phyloP scores from a whole-genome alignment of 1,139 yeast species.

The Pichia inconspicua region DNA sequence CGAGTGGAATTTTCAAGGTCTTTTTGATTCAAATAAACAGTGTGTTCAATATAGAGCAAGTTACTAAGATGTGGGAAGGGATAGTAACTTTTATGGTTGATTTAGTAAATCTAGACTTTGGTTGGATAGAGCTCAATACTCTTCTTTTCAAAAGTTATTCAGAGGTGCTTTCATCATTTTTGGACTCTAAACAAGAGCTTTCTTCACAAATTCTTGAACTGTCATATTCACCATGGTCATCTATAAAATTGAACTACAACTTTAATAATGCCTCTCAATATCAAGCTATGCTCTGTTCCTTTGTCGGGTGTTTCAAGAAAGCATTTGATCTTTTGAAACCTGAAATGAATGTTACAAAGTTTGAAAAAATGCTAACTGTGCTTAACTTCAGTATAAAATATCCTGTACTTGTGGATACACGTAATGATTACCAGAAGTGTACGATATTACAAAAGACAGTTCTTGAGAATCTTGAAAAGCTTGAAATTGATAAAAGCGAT shows the following conservation, averaged over 20 bases:
- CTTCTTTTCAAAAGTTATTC: constrained; percentile 46
- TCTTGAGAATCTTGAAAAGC: constrained; percentile 34
- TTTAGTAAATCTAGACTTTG: constrained; percentile 30
- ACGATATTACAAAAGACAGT: constrained; percentile 50
- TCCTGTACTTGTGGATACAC: constrained; percentile 51
- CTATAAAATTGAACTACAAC: constrained; percentile 52
- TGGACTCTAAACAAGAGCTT: constrained; percentile 12
- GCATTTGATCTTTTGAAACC: constrained; percentile 34
- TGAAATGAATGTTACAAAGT: constrained; percentile 29
- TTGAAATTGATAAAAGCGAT: constrained; percentile 25
- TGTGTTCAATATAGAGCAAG: neutral
- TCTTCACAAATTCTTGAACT: constrained; percentile 34
- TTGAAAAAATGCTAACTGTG: constrained; percentile 37
- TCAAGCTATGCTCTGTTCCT: constrained; percentile 49
- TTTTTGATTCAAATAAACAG: constrained; percentile 29
- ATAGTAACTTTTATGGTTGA: constrained; percentile 41
- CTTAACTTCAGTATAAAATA: constrained; percentile 58
- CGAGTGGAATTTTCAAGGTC: constrained; percentile 51
- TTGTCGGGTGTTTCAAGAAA: constrained; percentile 43
- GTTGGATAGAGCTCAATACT: constrained; percentile 41
- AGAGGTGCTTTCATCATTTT: constrained; percentile 36
- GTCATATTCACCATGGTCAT: constrained; percentile 58
- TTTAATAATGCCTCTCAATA: constrained; percentile 39
- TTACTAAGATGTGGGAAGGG: constrained; percentile 39
- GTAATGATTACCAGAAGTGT: constrained; percentile 40